phyloP scores from a whole-genome alignment of 1,284 basidiomycete species.

The Sanghuangporus baumii region DNA sequence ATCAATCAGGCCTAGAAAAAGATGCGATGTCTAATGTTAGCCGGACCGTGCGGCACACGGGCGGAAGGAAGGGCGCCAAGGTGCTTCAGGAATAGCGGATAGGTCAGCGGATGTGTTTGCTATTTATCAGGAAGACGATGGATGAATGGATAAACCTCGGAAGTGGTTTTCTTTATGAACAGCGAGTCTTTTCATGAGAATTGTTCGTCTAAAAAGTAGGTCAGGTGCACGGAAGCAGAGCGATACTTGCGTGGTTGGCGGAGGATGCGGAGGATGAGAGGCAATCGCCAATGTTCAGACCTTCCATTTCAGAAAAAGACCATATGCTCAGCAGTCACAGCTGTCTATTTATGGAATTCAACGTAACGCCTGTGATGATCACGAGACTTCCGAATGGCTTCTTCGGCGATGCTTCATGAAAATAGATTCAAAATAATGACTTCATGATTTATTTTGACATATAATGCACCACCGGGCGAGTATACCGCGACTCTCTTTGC shows the following conservation, averaged over 20 bases:
- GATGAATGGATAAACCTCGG: neutral
- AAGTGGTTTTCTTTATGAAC: neutral
- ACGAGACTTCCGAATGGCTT: neutral
- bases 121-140: neutral
- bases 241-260: neutral
- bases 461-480: neutral
- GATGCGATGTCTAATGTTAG: neutral
- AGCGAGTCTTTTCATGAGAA: neutral
- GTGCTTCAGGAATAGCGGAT: neutral
- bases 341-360: neutral
- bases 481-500: neutral
- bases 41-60: neutral
- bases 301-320: neutral
- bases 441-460: neutral
- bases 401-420: neutral
- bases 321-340: neutral
- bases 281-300: too few species aligned
- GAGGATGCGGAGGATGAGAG: neutral
- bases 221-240: neutral
- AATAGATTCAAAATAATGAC: neutral
- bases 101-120: neutral
- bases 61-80: neutral
- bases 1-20: neutral
- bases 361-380: neutral
- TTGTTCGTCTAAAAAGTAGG: neutral